Evolutionary conservation across 805 yeast genomes (phyloP).

Genomic region (Schizosaccharomyces lindneri): DNA sequence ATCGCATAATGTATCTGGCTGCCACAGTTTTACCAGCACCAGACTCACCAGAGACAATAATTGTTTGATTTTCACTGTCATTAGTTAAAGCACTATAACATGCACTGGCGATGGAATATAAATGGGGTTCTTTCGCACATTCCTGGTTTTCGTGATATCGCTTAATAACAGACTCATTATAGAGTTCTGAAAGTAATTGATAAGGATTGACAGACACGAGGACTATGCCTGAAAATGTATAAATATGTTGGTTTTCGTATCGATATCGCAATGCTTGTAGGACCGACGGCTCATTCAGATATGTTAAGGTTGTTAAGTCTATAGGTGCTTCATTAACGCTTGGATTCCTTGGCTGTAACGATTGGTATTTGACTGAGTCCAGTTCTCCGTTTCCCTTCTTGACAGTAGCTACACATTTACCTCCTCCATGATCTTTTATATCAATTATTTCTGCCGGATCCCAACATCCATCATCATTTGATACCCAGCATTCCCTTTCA

Average conservation of each 20-base stretch:
- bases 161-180: slow-evolving; percentile 78
- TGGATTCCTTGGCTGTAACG: neutral
- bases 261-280: slow-evolving; percentile 77
- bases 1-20: slow-evolving; percentile 92
- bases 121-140: slow-evolving; percentile 89
- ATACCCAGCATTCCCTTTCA: slow-evolving; percentile 42
- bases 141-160: slow-evolving; percentile 80
- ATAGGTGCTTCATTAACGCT: slow-evolving; percentile 30
- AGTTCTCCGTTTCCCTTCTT: neutral
- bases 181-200: slow-evolving; percentile 71
- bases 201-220: slow-evolving; percentile 91
- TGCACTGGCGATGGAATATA: slow-evolving; percentile 93
- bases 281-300: slow-evolving; percentile 88
- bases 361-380: neutral
- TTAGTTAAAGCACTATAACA: slow-evolving; percentile 76
- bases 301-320: slow-evolving; percentile 76
- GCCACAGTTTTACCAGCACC: slow-evolving; percentile 98
- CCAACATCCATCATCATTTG: slow-evolving; percentile 53
- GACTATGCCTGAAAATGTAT: slow-evolving; percentile 91
- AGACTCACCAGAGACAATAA: slow-evolving; percentile 90
- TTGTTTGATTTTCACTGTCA: slow-evolving; percentile 70
- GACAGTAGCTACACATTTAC: neutral
- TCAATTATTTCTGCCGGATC: slow-evolving; percentile 41
- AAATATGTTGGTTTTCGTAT: slow-evolving; percentile 69
- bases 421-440: slow-evolving; percentile 4